Percentiles rank a stretch among this genome's conserved stretches.
Evolutionary conservation across 2,329 filamentous ascomycete species (phyloP).

Genomic region (Ceratocystis eucalypticola): DNA sequence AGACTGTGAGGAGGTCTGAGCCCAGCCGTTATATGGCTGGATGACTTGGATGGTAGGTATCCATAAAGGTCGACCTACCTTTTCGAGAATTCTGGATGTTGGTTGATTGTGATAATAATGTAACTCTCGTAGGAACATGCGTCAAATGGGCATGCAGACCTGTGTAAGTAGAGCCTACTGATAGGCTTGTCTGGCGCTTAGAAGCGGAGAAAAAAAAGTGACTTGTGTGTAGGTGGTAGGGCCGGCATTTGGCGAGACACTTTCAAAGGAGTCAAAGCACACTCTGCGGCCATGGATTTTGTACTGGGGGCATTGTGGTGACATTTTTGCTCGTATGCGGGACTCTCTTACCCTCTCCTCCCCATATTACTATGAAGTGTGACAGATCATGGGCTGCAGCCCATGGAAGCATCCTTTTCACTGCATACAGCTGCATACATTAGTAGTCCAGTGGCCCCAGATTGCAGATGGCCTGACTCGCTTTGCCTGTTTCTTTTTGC

Average conservation of each 20-base stretch:
- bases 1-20: neutral
- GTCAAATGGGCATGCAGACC: neutral
- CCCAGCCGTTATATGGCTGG: neutral
- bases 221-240: neutral
- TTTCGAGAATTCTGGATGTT: too few relatives aligned
- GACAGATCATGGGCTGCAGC: neutral
- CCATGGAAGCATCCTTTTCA: neutral
- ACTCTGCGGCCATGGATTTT: neutral
- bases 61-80: neutral
- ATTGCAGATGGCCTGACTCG: neutral
- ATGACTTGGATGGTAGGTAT: neutral
- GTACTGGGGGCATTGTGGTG: neutral
- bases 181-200: constrained; percentile 1
- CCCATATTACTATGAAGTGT: neutral
- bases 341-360: neutral
- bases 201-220: neutral
- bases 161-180: neutral
- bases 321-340: neutral
- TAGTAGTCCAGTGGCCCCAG: neutral
- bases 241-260: neutral
- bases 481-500: neutral
- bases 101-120: neutral
- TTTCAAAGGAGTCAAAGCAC: neutral
- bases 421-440: neutral
- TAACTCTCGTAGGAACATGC: neutral